These are phyloP conservation scores for Saxophila tyrrhenica DNA, from an alignment of 495 filamentous ascomycete species.

Conservation along the genomic window DNA sequence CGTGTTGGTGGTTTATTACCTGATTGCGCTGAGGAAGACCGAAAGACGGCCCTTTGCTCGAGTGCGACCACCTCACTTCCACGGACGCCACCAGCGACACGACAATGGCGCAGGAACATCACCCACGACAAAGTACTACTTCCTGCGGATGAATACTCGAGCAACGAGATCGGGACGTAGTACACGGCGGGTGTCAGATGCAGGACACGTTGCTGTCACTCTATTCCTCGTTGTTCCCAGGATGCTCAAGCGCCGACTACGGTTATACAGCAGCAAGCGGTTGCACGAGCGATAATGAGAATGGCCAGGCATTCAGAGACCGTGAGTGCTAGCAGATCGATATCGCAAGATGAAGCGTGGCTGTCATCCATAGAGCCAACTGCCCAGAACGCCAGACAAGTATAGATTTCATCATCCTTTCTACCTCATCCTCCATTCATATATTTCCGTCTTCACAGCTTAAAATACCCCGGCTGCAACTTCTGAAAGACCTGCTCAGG, in stretches of 20 bases:
- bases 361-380: too few relatives aligned
- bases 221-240: background rate
- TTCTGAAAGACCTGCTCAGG: slow-evolving; percentile 40
- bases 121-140: too few relatives aligned
- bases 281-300: background rate
- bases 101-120: too few relatives aligned
- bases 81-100: background rate
- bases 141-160: background rate
- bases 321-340: too few relatives aligned
- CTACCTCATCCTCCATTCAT: too few relatives aligned
- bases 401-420: too few relatives aligned
- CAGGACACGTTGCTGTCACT: background rate
- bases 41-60: background rate
- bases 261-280: background rate
- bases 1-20: background rate
- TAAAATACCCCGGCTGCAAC: background rate
- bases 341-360: too few relatives aligned
- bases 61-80: background rate
- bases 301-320: too few relatives aligned
- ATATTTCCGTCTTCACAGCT: too few relatives aligned
- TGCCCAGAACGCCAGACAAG: too few relatives aligned
- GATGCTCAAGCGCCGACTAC: background rate
- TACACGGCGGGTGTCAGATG: background rate
- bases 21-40: background rate
- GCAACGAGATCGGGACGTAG: background rate